phyloP scores from a whole-genome alignment of 1,284 basidiomycete species.

The Leccinum angustisporum region DNA sequence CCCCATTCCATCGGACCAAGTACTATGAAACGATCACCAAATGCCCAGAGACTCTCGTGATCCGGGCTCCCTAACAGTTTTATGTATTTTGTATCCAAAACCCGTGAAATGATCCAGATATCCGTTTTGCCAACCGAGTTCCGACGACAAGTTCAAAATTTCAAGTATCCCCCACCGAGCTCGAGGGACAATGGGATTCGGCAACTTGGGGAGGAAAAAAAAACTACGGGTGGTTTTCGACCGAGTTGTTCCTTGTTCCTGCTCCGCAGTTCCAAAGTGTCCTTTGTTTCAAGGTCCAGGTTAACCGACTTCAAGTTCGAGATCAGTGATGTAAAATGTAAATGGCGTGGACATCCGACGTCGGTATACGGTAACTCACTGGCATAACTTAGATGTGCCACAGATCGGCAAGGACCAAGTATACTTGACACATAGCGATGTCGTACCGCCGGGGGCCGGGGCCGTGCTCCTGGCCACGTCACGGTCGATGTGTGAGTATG shows the following conservation, averaged over 20 bases:
- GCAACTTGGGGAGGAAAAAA: neutral
- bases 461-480: too few species aligned
- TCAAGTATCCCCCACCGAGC: neutral
- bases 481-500: too few species aligned
- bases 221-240: neutral
- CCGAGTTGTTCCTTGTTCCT: neutral
- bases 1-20: neutral
- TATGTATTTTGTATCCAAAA: neutral
- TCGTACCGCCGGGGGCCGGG: too few species aligned
- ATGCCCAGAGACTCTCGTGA: neutral
- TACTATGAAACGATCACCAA: too few species aligned
- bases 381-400: too few species aligned
- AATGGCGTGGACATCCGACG: too few species aligned
- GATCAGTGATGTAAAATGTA: neutral
- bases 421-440: too few species aligned
- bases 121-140: neutral
- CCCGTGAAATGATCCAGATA: neutral
- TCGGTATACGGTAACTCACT: too few species aligned
- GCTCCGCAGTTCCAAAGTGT: neutral
- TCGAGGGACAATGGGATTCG: neutral
- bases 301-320: neutral
- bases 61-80: neutral
- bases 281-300: neutral
- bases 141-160: neutral
- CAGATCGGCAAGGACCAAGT: too few species aligned